phyloP scores from a whole-genome alignment of 805 yeast genomes.

The Saturnispora halmiae region DNA sequence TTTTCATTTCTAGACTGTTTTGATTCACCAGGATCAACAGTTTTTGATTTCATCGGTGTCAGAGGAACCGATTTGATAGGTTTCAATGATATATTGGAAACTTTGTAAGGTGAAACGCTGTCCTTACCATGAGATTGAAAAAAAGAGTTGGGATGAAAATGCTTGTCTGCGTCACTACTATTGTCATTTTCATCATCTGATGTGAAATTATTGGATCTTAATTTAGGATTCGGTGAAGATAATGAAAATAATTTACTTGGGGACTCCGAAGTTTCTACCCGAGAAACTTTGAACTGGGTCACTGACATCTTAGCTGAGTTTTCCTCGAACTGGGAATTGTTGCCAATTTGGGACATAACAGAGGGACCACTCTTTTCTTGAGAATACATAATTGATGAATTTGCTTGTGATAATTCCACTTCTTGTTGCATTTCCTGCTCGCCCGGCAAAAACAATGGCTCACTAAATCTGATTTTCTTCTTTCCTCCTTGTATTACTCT shows the following conservation, averaged over 20 bases:
- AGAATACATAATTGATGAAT: not conserved
- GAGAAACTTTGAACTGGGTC: not conserved
- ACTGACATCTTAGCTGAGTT: not conserved
- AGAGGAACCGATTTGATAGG: not conserved
- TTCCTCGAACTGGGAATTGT: not conserved
- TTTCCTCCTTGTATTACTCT: slow-evolving; percentile 1
- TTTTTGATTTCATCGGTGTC: not conserved
- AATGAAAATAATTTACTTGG: not conserved
- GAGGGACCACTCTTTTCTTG: not conserved
- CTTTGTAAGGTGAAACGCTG: not conserved
- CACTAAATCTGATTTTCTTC: not conserved
- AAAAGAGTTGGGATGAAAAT: too few relatives aligned
- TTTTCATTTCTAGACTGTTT: not conserved
- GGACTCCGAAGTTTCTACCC: not conserved
- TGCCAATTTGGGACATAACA: not conserved
- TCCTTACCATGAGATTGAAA: too few relatives aligned
- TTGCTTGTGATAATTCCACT: not conserved
- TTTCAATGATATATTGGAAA: not conserved
- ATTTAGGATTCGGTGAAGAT: not conserved
- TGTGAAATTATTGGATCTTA: too few relatives aligned
- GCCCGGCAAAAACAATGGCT: slow-evolving; percentile 5
- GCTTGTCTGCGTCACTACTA: not conserved
- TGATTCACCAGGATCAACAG: too few relatives aligned
- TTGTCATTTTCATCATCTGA: not conserved
- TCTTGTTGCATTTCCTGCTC: not conserved